Evolutionary conservation across 1,284 basidiomycete genomes (phyloP).

Genomic region (Kwoniella shivajii): DNA sequence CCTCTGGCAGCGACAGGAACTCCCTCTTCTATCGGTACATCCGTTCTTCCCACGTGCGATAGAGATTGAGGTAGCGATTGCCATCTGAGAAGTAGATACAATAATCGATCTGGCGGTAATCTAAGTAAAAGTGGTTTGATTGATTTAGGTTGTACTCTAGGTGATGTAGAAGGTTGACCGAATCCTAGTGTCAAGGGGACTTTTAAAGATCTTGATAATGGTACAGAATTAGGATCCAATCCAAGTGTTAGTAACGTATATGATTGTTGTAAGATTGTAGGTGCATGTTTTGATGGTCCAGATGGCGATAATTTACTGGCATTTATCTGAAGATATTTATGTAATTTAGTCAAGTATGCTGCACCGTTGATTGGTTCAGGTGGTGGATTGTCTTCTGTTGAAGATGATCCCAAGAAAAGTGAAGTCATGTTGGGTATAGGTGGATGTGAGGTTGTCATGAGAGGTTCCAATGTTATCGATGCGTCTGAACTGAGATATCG

Average conservation of each 20-base stretch:
- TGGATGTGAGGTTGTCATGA: background rate
- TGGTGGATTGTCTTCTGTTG: constrained; percentile 1
- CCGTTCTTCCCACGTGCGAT: constrained; percentile 49
- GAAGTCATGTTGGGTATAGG: background rate
- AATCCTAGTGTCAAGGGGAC: constrained; percentile 50
- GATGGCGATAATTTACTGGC: constrained; percentile 42
- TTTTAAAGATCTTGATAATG: constrained; percentile 42
- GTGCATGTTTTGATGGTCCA: constrained; percentile 5
- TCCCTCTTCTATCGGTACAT: constrained; percentile 46
- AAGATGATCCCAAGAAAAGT: constrained; percentile 9
- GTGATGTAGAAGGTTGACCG: constrained; percentile 27
- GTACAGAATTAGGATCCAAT: constrained; percentile 48
- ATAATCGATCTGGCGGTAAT: constrained; percentile 50
- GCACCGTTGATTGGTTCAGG: constrained; percentile 37
- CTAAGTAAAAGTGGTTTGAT: constrained; percentile 47
- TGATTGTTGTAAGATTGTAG: constrained; percentile 42
- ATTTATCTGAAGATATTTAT: constrained; percentile 50
- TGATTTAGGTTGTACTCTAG: constrained; percentile 10
- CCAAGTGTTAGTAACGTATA: constrained; percentile 53
- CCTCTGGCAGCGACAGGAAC: constrained; percentile 40
- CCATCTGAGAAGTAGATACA: constrained; percentile 52
- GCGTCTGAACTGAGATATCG: no score
- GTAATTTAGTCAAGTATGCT: constrained; percentile 47
- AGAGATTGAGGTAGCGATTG: constrained; percentile 43
- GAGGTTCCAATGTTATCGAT: no score